Evolutionary conservation across 106 monocot genomes (phyloP), one percentile per base, ranked within the genome.

Genomic region (Dactylorhiza incarnata): DNA sequence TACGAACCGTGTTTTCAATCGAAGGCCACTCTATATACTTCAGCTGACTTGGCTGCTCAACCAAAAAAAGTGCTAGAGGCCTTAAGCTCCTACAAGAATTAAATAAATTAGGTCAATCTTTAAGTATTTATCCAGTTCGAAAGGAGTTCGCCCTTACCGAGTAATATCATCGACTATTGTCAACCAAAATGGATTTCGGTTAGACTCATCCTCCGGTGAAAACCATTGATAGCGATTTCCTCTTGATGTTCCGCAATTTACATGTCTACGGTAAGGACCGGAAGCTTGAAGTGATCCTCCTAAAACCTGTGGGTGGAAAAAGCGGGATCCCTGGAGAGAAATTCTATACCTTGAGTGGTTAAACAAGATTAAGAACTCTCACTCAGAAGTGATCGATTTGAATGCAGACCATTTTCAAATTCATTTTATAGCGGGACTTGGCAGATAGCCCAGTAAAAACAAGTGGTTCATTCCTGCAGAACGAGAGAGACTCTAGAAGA

Each of bases 21-120:
- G 83, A 74, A 47, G 96, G 96, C 96, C 96, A 96, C 43, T 96
- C 96, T 53, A 96, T 87, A 78, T 87, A 80, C 81, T 93, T 93
- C 83, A 96, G 67, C 55, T 96, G 96, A 82, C 89, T 91, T 10
- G 96, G 93, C 79, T 96, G 96, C 76, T 90, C 91, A 47, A 81
- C 80, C 59, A 96, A 79, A 84, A 96, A 96, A 3, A 72, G 48
- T 25, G 75, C 81, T 47, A 93, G 81, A 19, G 77, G 80, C 81
- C 72, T 91, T 25, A 91, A 71, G 68, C 81, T 72, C 90, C 96
- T 96, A 75, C 29, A 76, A 15, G 52, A 48, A 29, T 76, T 7
- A 62, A 63, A 44, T n/a, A 54, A 56, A 71, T 29, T 10, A 43
- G 7, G 2, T 29, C 8, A 11, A 24, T 17, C 22, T 22, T 25